Base-by-base conservation (phyloP, 192 early-diverging fungal genomes). In the Coemansia sp. region DNA sequence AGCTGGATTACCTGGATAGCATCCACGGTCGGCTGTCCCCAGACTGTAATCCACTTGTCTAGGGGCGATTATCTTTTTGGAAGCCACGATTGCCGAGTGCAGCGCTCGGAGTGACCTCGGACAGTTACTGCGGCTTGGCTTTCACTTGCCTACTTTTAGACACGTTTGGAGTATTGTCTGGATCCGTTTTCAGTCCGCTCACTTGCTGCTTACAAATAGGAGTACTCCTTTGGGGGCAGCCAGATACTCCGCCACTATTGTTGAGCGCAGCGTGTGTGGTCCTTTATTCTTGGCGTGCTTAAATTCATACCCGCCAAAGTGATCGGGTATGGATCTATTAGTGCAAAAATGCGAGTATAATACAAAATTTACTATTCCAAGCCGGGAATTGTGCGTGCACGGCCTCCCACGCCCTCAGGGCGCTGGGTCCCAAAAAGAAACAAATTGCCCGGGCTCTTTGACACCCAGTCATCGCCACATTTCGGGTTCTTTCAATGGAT, bases 381-480 rank as follows among this genome's bases (percentile, higher is more conserved):
- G 31, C 31, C 14, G 13, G 28, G 52, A 55, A 28, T 28, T 55
- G 52, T 28, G 26, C 26, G 11, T 16, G 52, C 52, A 55, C 52
- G 52, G 52, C 52, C 52, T 31, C 26, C 26, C 43, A 45, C 43
- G 43, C 43, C 52, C 52, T 14, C 4, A 33, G 12, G 14, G 52
- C 52, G 31, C 26, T 26, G 28, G 2, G 1, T 13, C 16, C 28
- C 52, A 26, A 26, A 55, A 55, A 50, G 23, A 23, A 23, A 50
- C 9, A 13, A 26, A 50, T 12, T 26, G 48, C 20, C 48, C 48
- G 20, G 23, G 13, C 52, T 31, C 52, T 31, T 16, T 55, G 25
- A 16, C 26, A 28, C 52, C 31, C 52, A 55, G 52, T 26, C 52
- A 55, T 55, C 52, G 52, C 52, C 52, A 55, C 52, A 55, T 55